phyloP scores from a whole-genome alignment of 2,329 filamentous ascomycete genomes.

The Penicillium sp. region DNA sequence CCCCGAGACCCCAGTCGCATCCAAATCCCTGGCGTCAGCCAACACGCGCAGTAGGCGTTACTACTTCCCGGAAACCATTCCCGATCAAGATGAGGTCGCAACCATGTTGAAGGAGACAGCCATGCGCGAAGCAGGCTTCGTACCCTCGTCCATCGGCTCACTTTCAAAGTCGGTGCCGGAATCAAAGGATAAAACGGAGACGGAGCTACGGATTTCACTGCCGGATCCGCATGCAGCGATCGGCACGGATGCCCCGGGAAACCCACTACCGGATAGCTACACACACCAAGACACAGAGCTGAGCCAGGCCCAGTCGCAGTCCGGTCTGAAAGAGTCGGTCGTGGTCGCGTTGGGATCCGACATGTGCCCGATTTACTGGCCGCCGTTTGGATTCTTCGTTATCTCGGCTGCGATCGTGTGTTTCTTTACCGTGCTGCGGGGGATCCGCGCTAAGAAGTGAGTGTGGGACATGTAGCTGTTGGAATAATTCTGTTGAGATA shows the following conservation, averaged over 20 bases:
- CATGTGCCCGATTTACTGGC: background rate
- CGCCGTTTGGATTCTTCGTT: constrained; percentile 5
- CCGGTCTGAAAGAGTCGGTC: background rate
- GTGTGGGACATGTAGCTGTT: background rate
- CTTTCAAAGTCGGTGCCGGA: background rate
- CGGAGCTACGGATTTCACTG: constrained; percentile 6
- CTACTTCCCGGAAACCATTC: constrained; percentile 18
- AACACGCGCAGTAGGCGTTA: constrained; percentile 5
- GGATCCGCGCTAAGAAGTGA: constrained; percentile 2
- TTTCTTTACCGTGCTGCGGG: constrained; percentile 4
- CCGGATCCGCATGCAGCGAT: constrained; percentile 12
- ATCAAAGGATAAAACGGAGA: background rate
- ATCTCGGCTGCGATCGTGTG: constrained; percentile 4
- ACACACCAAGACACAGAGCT: background rate
- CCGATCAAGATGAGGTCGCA: constrained; percentile 12
- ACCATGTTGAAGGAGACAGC: constrained; percentile 1
- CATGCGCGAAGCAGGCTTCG: constrained; percentile 14
- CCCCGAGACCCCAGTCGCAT: background rate
- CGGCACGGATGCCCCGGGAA: constrained; percentile 8
- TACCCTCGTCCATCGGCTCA: background rate
- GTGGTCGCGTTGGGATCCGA: background rate
- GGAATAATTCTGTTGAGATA: background rate
- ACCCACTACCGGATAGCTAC: constrained; percentile 1
- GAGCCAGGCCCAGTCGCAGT: background rate
- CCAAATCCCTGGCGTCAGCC: background rate